Evolutionary conservation across 768 basidiomycete genomes (phyloP).

Genomic region (Pholiota conissans): DNA sequence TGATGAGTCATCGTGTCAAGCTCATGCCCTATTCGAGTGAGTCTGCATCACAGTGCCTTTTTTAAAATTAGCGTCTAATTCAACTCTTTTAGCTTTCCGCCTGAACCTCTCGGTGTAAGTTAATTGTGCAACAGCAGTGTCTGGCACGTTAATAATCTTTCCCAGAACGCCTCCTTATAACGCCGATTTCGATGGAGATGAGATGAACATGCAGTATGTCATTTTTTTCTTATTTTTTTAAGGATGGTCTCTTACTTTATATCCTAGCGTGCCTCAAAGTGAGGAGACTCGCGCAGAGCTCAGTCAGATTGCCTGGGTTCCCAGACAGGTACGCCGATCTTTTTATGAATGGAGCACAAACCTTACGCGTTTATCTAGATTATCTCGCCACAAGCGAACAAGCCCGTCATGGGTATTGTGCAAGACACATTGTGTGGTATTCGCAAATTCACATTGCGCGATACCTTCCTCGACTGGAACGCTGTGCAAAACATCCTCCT

Average conservation of each 20-base stretch:
- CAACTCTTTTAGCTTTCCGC: constrained; percentile 73
- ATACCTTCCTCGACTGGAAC: constrained; percentile 94
- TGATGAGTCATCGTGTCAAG: constrained; percentile 99
- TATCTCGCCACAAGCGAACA: constrained; percentile 98
- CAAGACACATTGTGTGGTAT: constrained; percentile 98
- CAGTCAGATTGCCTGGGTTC: constrained; percentile 98
- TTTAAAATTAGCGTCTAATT: too few relatives aligned
- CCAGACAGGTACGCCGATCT: constrained; percentile 72
- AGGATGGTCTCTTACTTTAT: constrained; percentile 4
- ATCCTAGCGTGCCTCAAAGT: constrained; percentile 85
- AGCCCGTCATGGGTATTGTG: constrained; percentile 99
- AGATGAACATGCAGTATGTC: constrained; percentile 99
- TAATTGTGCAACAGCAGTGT: constrained; percentile 18
- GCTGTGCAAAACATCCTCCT: constrained; percentile 96
- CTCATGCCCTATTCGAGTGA: constrained; percentile 84
- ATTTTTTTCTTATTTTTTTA: background rate
- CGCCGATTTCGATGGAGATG: constrained; percentile 99
- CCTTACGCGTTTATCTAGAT: constrained; percentile 54
- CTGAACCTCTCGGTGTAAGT: constrained; percentile 96
- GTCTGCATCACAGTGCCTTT: too few relatives aligned
- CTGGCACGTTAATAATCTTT: constrained; percentile 26
- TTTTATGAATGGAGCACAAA: background rate
- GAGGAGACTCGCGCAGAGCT: constrained; percentile 98
- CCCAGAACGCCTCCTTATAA: constrained; percentile 93
- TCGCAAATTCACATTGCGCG: constrained; percentile 94